Evolutionary conservation across 352 stramenopile species (phyloP).

Genomic region (Globisporangium radiosum): DNA sequence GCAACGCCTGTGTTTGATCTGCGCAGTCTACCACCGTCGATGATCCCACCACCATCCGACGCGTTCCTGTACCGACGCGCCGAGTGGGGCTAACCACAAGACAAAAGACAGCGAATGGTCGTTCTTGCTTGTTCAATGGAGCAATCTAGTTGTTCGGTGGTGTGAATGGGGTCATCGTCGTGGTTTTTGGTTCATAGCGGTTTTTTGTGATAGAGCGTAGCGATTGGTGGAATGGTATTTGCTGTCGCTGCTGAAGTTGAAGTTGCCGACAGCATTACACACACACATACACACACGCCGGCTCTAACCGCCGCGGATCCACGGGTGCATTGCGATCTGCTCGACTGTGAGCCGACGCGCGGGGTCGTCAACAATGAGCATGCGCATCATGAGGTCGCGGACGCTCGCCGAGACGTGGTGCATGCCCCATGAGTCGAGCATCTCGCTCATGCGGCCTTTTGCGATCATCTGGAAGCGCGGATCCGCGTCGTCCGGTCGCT

Average conservation of each 20-base stretch:
- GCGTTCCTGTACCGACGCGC: slow-evolving; percentile 36
- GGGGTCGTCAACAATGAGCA: slow-evolving; percentile 82
- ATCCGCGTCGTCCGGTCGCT: slow-evolving; percentile 74
- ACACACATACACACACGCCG: too few relatives aligned
- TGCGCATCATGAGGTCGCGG: slow-evolving; percentile 66
- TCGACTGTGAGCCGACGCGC: slow-evolving; percentile 66
- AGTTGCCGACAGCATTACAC: too few relatives aligned
- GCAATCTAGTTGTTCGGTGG: slow-evolving; percentile 11
- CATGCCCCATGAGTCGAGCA: slow-evolving; percentile 86
- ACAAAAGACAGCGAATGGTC: not conserved
- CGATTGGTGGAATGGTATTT: too few relatives aligned
- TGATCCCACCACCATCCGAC: slow-evolving; percentile 51
- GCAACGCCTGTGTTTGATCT: slow-evolving; percentile 4
- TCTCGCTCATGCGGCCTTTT: slow-evolving; percentile 67
- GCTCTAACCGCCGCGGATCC: slow-evolving; percentile 59
- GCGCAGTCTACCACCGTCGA: slow-evolving; percentile 56
- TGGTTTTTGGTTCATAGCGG: too few relatives aligned
- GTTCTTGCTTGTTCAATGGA: slow-evolving; percentile 1
- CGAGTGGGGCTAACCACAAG: slow-evolving; percentile 47
- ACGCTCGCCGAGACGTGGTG: slow-evolving; percentile 66
- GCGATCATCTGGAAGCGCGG: slow-evolving; percentile 84
- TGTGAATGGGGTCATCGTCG: not conserved
- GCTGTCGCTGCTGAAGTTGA: too few relatives aligned
- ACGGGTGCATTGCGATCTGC: slow-evolving; percentile 80
- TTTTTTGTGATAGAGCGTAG: too few relatives aligned